These are phyloP conservation scores for Pseudogymnoascus sp. DNA, from an alignment of 2,329 filamentous ascomycete genomes.

Conservation along the genomic window DNA sequence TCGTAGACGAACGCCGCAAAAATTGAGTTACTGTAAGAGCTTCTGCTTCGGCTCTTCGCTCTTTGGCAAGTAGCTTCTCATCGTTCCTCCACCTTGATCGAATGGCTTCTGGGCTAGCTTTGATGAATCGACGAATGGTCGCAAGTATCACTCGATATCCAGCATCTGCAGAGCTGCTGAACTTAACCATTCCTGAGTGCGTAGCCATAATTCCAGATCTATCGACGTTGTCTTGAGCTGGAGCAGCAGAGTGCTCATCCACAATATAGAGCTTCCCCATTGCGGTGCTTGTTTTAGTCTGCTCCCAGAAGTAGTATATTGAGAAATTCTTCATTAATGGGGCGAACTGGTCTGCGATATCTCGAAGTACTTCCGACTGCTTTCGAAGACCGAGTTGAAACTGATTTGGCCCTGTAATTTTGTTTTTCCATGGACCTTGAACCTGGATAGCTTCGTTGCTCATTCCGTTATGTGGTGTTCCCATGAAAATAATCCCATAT, in stretches of 20 bases:
- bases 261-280: not conserved
- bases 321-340: constrained; percentile 8
- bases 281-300: constrained; percentile 5
- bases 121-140: constrained; percentile 19
- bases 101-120: constrained; percentile 10
- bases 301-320: constrained; percentile 10
- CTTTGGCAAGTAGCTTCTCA: not conserved
- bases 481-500: constrained; percentile 9
- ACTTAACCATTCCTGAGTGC: constrained; percentile 25
- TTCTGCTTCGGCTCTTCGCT: not conserved
- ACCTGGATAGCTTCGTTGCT: constrained; percentile 4
- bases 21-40: not conserved
- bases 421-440: not conserved
- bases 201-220: constrained; percentile 17
- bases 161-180: constrained; percentile 13
- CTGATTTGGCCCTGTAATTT: not conserved
- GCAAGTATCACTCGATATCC: constrained; percentile 19
- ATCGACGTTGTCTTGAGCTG: constrained; percentile 18
- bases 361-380: constrained; percentile 8
- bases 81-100: not conserved
- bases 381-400: constrained; percentile 10
- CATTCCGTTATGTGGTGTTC: constrained; percentile 9
- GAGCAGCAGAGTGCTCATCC: constrained; percentile 11
- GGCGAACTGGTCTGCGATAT: not conserved
- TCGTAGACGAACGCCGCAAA: not conserved